These are phyloP conservation scores for Aureococcus anophagefferens DNA, from an alignment of 108 stramenopile genomes.

Conservation along the genomic window DNA sequence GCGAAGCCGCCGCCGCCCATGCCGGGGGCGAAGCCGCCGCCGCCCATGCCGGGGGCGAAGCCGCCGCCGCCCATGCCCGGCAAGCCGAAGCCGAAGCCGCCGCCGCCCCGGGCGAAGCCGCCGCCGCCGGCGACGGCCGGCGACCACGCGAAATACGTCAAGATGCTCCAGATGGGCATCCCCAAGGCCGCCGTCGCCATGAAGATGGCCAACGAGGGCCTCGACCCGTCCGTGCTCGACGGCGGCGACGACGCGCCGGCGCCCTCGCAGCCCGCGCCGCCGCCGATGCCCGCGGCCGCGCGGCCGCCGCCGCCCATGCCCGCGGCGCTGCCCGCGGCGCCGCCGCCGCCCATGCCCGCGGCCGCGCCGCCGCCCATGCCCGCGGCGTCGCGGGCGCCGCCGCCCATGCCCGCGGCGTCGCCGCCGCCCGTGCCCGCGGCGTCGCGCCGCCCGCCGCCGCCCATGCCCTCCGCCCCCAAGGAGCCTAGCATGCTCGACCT, in stretches of 20 bases:
- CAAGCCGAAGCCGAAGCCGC: too few species aligned
- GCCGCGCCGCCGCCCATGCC: background rate
- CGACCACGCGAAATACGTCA: constrained; percentile 61
- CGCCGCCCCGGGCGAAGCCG: background rate
- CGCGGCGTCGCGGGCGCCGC: background rate
- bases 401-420: background rate
- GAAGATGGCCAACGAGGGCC: constrained; percentile 66
- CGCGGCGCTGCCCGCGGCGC: background rate
- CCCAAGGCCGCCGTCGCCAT: constrained; percentile 70
- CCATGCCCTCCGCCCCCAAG: too few species aligned
- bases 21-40: too few species aligned
- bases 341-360: background rate
- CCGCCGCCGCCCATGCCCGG: constrained; percentile 1
- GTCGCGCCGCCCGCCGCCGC: background rate
- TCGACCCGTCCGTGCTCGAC: constrained; percentile 73
- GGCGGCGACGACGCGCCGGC: constrained; percentile 59
- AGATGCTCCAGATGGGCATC: constrained; percentile 73
- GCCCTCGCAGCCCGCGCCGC: background rate
- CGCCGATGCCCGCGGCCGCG: too few species aligned
- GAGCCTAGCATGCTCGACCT: too few species aligned
- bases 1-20: too few species aligned
- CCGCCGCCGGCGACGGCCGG: too few species aligned
- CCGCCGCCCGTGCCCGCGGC: background rate
- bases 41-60: background rate
- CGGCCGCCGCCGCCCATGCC: too few species aligned